Evolutionary conservation across 1,284 basidiomycete species (phyloP), one percentile per base, ranked within the genome.

Genomic region (Thelephora terrestris): DNA sequence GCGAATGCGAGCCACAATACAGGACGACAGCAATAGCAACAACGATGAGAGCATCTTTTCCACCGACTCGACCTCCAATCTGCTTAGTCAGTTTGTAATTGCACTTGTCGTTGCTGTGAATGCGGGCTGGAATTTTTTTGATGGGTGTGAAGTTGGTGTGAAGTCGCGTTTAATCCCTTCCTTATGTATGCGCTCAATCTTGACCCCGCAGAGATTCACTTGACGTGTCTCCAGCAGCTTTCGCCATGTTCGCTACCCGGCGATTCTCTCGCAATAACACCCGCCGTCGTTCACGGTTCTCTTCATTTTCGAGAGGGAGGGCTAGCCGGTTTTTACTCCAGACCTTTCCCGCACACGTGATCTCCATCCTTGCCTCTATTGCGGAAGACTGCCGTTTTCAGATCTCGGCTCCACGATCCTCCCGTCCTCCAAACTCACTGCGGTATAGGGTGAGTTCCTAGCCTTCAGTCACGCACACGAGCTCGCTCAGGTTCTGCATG

Each of bases 311-410:
- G 9, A 71, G 71, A 14, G 60, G 57, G 9, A 58, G 60, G 21
- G 58, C 57, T 36, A 56, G 48, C 53, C 52, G 43, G 21, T 48
- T 63, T 67, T 64, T 48, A 64, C 71, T 23, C 70, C 76, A 10
- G 71, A 77, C 46, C 66, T 84, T n/a, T 24, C 65, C 83, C 29
- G 67, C 74, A 1, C 68, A 73, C 47, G 83, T 79, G 58, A 73
- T 86, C n/a, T 71, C 73, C 14, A 61, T 81, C 35, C 67, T 87
- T 12, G 66, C 72, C 2, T 83, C 83, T 2, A 64, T 87, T 18
- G 61, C 66, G 3, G 80, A 85, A 50, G 84, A 87, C 56, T 85
- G 82, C 60, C 78, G 82, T 3, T 85, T 74, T 61, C 73, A 73
- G 53, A 70, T 75, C 4, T 62, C 71, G 12, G 68, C 65, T 23